phyloP scores from a whole-genome alignment of 2,329 filamentous ascomycete species.

The Emericellopsis atlantica region DNA sequence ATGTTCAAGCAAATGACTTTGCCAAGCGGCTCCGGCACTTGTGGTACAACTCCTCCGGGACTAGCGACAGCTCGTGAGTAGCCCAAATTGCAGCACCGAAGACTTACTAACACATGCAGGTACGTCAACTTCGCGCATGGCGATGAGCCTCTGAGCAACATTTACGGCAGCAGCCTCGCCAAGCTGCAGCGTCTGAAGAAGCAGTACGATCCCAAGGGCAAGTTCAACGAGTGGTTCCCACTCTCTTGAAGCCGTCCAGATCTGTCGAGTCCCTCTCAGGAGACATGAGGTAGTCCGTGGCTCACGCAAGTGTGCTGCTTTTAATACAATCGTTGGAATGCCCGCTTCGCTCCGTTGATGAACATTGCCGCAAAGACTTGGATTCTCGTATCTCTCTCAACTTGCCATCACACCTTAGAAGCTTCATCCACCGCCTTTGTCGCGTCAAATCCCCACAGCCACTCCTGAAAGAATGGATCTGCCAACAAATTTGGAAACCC shows the following conservation, averaged over 20 bases:
- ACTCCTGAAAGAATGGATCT: constrained; percentile 1
- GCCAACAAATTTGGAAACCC: neutral
- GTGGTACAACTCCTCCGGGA: too few species aligned
- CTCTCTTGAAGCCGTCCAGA: neutral
- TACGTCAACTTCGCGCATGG: constrained; percentile 1
- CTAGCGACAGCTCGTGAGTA: too few species aligned
- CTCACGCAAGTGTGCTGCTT: too few species aligned
- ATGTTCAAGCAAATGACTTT: neutral
- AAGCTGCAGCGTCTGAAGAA: constrained; percentile 28
- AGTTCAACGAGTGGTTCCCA: constrained; percentile 15
- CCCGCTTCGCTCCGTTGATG: too few species aligned
- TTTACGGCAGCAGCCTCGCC: neutral
- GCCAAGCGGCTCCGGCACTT: neutral
- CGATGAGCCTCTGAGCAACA: neutral
- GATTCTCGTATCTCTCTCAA: too few species aligned
- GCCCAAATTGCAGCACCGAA: too few species aligned
- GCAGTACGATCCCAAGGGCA: constrained; percentile 30
- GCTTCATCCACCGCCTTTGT: neutral
- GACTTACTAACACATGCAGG: neutral
- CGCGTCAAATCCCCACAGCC: constrained; percentile 1
- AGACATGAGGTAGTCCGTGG: too few species aligned
- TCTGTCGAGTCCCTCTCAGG: neutral
- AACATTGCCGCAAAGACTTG: too few species aligned
- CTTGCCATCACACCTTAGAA: neutral
- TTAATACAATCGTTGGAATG: too few species aligned